Base-by-base conservation (phyloP, 2,329 filamentous ascomycete genomes). In the Arthroderma sp. region DNA sequence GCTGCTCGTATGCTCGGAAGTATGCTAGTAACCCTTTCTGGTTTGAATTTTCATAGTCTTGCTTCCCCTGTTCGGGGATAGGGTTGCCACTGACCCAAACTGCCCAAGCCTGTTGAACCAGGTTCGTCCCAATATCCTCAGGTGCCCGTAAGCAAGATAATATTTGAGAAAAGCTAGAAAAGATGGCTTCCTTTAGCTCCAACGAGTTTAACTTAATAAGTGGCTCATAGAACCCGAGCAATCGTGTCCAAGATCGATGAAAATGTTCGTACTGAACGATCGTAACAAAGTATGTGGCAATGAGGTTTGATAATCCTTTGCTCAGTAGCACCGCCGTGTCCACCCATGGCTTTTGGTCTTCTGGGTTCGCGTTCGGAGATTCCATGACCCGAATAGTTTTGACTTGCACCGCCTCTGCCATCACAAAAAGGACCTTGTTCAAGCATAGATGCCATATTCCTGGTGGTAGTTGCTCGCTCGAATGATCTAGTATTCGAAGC, bases 1-100 rank as follows among this genome's bases (percentile, higher is more conserved):
- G 78, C 63, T 93, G 85, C 57, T 83, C 77, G 41, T 93, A 80
- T 1, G 86, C 80, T 21, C 84, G 79, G 0, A 93, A 81, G 72
- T 95, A 96, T n/a, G 90, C 87, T 31, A 88, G 74, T n/a, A 91
- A 80, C 9, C 88, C 90, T 58, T 85, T 84, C 67, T 95, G 88
- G 63, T 93, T 94, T 60, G 87, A 80, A 1, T 73, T 73, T 0
- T 75, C 70, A 54, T 74, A 66, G 39, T 78, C 73, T 13, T 73
- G 66, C 17, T 71, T 66, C 11, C 70, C 66, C 35, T 73, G 63
- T 33, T 72, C 72, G 1, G 75, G 71, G 2, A 77, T 71, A 0
- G 85, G 84, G n/a, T 86, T 76, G 1, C 81, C 80, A 39, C 80
- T 76, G 15, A 81, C 81, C 87, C 87, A 91, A 3, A 90, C 70